These are phyloP conservation scores for Penicillium flavigenum DNA, from an alignment of 495 filamentous ascomycete species.

Conservation along the genomic window DNA sequence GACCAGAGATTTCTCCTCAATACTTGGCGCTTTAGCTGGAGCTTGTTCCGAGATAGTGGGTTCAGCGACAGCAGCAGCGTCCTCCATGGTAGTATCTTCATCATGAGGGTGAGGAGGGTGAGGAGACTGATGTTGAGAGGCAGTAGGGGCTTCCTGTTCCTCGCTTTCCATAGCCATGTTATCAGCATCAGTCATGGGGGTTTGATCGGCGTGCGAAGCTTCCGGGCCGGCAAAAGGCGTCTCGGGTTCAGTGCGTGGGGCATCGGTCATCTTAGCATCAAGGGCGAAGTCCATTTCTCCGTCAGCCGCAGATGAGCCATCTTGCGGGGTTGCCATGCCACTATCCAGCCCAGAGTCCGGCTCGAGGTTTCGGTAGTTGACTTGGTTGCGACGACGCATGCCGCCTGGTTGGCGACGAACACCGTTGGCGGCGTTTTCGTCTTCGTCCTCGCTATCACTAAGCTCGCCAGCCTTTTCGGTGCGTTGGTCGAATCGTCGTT, in stretches of 20 bases:
- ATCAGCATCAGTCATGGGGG: constrained; percentile 34
- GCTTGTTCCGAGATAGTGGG: constrained; percentile 25
- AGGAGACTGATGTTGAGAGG: constrained; percentile 44
- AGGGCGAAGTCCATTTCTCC: constrained; percentile 47
- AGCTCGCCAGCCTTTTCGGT: constrained; percentile 71
- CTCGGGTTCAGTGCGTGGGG: constrained; percentile 42
- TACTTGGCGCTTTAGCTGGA: constrained; percentile 20
- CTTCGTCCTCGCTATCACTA: constrained; percentile 87
- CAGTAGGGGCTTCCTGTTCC: constrained; percentile 38
- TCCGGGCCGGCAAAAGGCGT: constrained; percentile 23
- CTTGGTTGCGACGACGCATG: constrained; percentile 62
- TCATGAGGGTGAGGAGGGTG: constrained; percentile 56
- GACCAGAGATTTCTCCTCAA: constrained; percentile 23
- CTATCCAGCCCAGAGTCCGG: constrained; percentile 66
- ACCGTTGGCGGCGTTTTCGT: constrained; percentile 72
- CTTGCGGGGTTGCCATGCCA: constrained; percentile 54
- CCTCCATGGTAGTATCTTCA: constrained; percentile 66
- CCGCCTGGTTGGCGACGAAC: constrained; percentile 60
- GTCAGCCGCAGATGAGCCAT: constrained; percentile 51
- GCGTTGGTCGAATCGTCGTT: constrained; percentile 79
- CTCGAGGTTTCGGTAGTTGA: constrained; percentile 68
- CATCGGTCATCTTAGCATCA: constrained; percentile 53
- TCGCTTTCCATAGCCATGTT: constrained; percentile 43
- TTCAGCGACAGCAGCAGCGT: constrained; percentile 51
- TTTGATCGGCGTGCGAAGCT: constrained; percentile 40